Percentiles rank a stretch among this genome's conserved stretches.
Conservation (phyloP, 108 stramenopile species). For the Cyclostephanos invisitatus region DNA sequence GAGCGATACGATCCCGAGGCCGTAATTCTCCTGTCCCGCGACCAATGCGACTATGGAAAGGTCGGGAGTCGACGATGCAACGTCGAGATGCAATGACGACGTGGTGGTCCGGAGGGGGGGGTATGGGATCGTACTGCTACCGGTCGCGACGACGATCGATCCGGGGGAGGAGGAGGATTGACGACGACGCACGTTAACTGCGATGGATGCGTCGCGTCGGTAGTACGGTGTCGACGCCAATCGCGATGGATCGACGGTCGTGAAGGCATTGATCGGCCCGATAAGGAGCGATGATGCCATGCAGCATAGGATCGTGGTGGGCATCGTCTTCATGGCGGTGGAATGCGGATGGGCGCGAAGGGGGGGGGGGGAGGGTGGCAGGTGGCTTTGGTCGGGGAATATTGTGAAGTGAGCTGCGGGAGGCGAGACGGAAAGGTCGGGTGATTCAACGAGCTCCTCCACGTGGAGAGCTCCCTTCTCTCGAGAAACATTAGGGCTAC, state of each 20-base stretch:
- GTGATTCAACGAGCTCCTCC: too few species aligned
- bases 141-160: too few species aligned
- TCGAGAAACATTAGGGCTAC: too few species aligned
- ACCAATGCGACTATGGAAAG: conserved; percentile 72
- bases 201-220: too few species aligned
- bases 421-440: too few species aligned
- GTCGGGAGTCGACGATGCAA: conserved; percentile 31
- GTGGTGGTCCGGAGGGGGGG: too few species aligned
- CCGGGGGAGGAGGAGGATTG: not conserved
- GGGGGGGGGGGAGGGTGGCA: too few species aligned
- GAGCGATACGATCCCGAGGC: conserved; percentile 74
- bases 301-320: conserved; percentile 6
- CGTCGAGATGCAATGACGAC: not conserved
- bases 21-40: conserved; percentile 87
- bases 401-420: too few species aligned
- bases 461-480: too few species aligned
- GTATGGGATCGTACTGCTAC: not conserved
- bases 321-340: not conserved
- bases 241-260: not conserved
- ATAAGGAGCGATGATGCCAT: conserved; percentile 15
- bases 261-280: conserved; percentile 18
- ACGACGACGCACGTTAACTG: too few species aligned
- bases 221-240: not conserved
- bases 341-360: not conserved
- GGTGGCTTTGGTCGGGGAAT: too few species aligned